These are phyloP conservation scores for Trichosporon sp. DNA, from an alignment of 1,284 basidiomycete species.

Conservation along the genomic window DNA sequence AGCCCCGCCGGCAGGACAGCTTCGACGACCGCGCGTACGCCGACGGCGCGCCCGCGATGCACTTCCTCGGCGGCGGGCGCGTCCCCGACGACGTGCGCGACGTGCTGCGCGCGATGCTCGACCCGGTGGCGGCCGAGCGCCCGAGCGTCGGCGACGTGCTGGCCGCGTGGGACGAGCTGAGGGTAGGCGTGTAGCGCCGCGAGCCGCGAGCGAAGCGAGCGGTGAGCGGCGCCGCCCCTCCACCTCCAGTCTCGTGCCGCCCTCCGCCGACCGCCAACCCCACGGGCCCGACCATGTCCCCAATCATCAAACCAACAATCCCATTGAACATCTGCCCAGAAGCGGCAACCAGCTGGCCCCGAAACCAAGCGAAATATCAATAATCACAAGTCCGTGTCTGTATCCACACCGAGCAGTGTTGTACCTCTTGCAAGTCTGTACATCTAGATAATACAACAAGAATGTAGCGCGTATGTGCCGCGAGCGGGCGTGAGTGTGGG, in stretches of 20 bases:
- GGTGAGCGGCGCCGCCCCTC: too few species aligned
- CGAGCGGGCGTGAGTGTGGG: too few species aligned
- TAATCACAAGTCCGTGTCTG: too few species aligned
- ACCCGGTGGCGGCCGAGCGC: conserved; percentile 27
- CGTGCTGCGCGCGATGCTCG: conserved; percentile 38
- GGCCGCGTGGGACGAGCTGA: conserved; percentile 30
- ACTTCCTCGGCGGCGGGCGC: conserved; percentile 18
- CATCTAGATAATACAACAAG: background rate
- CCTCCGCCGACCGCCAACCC: too few species aligned
- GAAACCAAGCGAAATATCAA: too few species aligned
- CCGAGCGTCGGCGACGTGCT: conserved; percentile 35
- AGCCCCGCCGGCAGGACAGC: background rate
- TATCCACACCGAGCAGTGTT: background rate
- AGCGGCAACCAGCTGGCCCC: too few species aligned
- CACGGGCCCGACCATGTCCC: too few species aligned
- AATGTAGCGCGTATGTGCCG: background rate
- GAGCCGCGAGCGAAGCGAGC: background rate
- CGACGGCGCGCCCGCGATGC: conserved; percentile 35
- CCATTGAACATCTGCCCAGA: too few species aligned
- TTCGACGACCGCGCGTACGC: conserved; percentile 20
- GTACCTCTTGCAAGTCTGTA: background rate
- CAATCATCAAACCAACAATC: too few species aligned
- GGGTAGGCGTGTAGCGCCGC: conserved; percentile 14
- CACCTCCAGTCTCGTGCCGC: too few species aligned
- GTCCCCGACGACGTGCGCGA: conserved; percentile 30